phyloP scores from a whole-genome alignment of 202 grass and related monocot species.

The Zizania palustris region DNA sequence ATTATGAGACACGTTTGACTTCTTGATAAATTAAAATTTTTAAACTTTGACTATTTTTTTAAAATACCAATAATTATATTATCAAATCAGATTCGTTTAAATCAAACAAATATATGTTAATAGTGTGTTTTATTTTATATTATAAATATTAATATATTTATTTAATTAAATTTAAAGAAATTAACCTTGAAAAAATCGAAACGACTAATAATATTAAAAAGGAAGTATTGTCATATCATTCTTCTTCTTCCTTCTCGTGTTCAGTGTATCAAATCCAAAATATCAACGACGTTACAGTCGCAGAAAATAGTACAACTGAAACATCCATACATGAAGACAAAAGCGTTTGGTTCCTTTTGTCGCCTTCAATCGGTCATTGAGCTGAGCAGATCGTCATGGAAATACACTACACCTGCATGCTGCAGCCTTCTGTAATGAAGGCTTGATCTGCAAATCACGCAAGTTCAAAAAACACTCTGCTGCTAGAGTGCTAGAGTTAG shows the following conservation, averaged over 20 bases:
- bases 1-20: too few species aligned
- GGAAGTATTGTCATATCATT: too few species aligned
- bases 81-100: too few species aligned
- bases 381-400: background rate
- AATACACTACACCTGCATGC: background rate
- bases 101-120: too few species aligned
- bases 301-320: slow-evolving; percentile 16
- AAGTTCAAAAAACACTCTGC: slow-evolving; percentile 3
- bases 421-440: slow-evolving; percentile 27
- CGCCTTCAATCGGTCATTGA: background rate
- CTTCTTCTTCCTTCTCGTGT: background rate
- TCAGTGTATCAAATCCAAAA: background rate
- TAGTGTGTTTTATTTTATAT: too few species aligned
- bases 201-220: too few species aligned
- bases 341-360: background rate
- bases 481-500: background rate
- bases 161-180: too few species aligned
- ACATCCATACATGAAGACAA: background rate
- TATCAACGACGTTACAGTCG: background rate
- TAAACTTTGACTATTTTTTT: background rate
- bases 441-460: slow-evolving; percentile 32
- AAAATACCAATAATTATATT: background rate
- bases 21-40: too few species aligned
- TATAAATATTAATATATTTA: too few species aligned
- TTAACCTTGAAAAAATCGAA: too few species aligned